These are phyloP conservation scores for Isabelozyma rhagii DNA, from an alignment of 805 yeast genomes.

Conservation along the genomic window DNA sequence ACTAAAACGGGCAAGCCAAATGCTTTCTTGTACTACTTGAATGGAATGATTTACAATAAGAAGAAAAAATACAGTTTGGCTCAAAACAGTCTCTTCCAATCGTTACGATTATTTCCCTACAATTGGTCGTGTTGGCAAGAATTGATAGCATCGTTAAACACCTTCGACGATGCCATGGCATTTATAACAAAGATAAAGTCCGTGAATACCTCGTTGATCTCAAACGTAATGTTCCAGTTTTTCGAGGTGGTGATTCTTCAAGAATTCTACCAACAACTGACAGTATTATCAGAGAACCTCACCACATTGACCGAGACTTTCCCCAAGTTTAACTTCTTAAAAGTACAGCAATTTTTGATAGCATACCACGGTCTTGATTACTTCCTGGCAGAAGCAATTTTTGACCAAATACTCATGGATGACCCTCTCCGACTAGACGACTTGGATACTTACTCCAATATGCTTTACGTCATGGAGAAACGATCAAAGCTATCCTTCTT, in stretches of 20 bases:
- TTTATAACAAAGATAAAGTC: conserved; percentile 36
- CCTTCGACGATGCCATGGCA: conserved; percentile 56
- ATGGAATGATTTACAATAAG: conserved; percentile 64
- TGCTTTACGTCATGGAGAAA: conserved; percentile 90
- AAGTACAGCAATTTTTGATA: conserved; percentile 78
- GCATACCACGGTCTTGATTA: conserved; percentile 86
- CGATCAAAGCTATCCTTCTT: conserved; percentile 76
- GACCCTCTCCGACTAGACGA: conserved; percentile 92
- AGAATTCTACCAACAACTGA: conserved; percentile 72
- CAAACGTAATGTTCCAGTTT: conserved; percentile 40
- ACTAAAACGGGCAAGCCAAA: conserved; percentile 29
- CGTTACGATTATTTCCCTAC: conserved; percentile 68
- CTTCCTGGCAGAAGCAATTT: conserved; percentile 69
- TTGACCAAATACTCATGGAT: conserved; percentile 64
- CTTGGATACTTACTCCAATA: conserved; percentile 90
- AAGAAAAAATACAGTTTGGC: conserved; percentile 64
- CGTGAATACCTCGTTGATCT: conserved; percentile 28
- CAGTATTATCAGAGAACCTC: conserved; percentile 48
- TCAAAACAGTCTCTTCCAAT: conserved; percentile 53
- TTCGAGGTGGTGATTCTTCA: conserved; percentile 69
- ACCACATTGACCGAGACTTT: conserved; percentile 50
- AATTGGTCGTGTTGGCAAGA: conserved; percentile 97
- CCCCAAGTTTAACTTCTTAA: conserved; percentile 72
- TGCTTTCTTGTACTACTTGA: conserved; percentile 66
- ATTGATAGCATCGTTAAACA: conserved; percentile 56